These are phyloP conservation scores for Paecilomyces sp. DNA, from an alignment of 2,329 filamentous ascomycete genomes.

Conservation along the genomic window DNA sequence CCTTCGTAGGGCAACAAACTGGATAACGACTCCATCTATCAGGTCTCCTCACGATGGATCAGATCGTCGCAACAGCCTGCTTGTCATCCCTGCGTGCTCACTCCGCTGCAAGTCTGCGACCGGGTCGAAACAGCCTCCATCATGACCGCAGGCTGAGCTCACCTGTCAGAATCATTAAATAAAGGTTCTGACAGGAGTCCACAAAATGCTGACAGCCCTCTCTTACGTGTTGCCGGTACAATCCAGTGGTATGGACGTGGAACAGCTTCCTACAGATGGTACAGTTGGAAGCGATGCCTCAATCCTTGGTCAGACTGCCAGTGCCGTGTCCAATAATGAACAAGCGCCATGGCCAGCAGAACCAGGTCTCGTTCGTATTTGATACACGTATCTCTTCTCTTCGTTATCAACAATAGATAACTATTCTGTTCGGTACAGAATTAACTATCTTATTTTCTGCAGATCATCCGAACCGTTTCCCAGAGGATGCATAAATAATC, in stretches of 20 bases:
- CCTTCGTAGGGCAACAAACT: too few relatives aligned
- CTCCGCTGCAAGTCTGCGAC: background rate
- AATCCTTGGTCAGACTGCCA: background rate
- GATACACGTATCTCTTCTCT: background rate
- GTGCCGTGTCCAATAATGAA: background rate
- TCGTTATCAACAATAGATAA: background rate
- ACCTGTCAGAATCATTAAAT: background rate
- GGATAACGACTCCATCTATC: too few relatives aligned
- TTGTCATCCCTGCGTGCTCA: background rate
- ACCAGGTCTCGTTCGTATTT: background rate
- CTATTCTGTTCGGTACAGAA: background rate
- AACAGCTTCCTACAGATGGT: too few relatives aligned
- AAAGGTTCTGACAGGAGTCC: background rate
- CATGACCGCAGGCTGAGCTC: background rate
- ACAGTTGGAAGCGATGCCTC: background rate
- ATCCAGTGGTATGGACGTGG: background rate
- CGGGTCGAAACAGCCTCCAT: background rate
- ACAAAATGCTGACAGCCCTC: background rate
- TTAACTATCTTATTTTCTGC: background rate
- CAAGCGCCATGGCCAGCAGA: background rate
- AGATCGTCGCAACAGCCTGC: background rate
- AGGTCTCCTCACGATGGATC: background rate
- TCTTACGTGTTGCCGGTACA: background rate
- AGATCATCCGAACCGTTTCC: background rate
- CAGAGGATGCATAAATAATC: background rate